Percentiles rank a stretch among this genome's conserved stretches.
phyloP scores from a whole-genome alignment of 2,329 filamentous ascomycete genomes.

The Alternaria brassicae region DNA sequence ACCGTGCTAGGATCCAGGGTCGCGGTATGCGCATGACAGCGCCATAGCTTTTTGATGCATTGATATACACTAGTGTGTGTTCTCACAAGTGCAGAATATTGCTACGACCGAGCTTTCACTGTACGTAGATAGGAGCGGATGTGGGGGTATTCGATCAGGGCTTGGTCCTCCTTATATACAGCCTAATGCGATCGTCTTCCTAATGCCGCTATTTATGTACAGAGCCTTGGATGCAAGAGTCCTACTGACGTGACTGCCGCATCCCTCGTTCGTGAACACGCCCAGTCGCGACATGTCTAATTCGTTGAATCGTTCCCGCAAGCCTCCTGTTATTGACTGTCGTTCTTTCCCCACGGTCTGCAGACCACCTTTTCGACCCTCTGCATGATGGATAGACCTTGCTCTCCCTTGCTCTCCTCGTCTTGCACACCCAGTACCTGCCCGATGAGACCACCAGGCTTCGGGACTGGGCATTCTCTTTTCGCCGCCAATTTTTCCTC shows the following conservation, averaged over 20 bases:
- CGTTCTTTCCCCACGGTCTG: slow-evolving; percentile 16
- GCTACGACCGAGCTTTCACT: neutral
- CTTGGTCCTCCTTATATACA: slow-evolving; percentile 7
- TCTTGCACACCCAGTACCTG: slow-evolving; percentile 72
- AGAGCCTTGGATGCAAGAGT: neutral
- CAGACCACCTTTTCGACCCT: slow-evolving; percentile 22
- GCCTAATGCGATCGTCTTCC: neutral
- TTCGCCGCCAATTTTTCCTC: slow-evolving; percentile 44
- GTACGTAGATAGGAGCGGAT: neutral
- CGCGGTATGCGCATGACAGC: neutral
- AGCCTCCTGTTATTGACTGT: slow-evolving; percentile 17
- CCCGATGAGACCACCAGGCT: slow-evolving; percentile 80
- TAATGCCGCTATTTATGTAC: slow-evolving; percentile 1
- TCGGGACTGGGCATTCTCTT: slow-evolving; percentile 90
- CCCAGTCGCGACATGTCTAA: neutral
- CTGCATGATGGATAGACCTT: slow-evolving; percentile 10
- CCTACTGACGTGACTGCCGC: neutral
- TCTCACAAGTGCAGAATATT: neutral
- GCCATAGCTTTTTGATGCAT: too few relatives aligned
- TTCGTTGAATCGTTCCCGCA: neutral
- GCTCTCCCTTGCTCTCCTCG: slow-evolving; percentile 25
- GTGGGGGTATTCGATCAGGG: neutral
- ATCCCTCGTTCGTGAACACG: neutral
- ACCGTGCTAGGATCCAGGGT: neutral
- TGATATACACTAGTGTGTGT: neutral